Conservation (phyloP, 2,329 filamentous ascomycete genomes). For the Akanthomyces uredinophilus region DNA sequence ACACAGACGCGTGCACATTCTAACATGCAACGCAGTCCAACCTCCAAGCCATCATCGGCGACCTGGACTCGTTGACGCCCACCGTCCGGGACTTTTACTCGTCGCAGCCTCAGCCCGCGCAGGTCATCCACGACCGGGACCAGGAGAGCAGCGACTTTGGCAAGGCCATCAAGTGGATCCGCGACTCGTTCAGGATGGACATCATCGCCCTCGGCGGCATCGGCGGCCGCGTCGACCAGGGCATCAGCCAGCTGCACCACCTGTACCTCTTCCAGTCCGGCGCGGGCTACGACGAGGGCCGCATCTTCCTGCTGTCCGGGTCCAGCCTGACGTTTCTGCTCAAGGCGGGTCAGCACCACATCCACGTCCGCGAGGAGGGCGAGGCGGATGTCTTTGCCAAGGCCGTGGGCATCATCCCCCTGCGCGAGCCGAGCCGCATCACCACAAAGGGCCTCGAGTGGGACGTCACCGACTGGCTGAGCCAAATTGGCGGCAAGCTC, state of each 20-base stretch:
- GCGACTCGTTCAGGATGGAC: conserved; percentile 40
- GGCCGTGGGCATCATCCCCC: conserved; percentile 80
- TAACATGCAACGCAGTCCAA: conserved; percentile 38
- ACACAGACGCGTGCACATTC: neutral
- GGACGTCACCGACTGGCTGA: conserved; percentile 82
- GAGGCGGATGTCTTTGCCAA: conserved; percentile 58
- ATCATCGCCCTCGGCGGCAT: conserved; percentile 82
- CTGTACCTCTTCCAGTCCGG: conserved; percentile 60
- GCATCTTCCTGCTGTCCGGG: conserved; percentile 75
- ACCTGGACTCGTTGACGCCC: conserved; percentile 76
- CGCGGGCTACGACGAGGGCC: conserved; percentile 44
- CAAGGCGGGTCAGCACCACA: conserved; percentile 60
- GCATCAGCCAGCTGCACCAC: conserved; percentile 82
- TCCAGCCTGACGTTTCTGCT: conserved; percentile 79
- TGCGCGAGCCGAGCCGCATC: conserved; percentile 74
- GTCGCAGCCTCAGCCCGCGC: conserved; percentile 42
- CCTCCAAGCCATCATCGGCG: conserved; percentile 74
- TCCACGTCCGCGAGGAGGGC: conserved; percentile 55
- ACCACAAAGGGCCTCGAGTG: conserved; percentile 79
- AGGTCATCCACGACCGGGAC: conserved; percentile 66
- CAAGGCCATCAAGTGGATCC: conserved; percentile 67
- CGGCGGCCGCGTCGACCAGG: conserved; percentile 88
- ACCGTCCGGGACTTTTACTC: conserved; percentile 63
- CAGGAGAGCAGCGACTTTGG: conserved; percentile 88
- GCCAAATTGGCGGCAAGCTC: conserved; percentile 64